A percentile compares a stretch with the other conserved stretches of the same genome.
Evolutionary conservation across 140 eudicot genomes (phyloP).

Genomic region (Erigeron philadelphicus): DNA sequence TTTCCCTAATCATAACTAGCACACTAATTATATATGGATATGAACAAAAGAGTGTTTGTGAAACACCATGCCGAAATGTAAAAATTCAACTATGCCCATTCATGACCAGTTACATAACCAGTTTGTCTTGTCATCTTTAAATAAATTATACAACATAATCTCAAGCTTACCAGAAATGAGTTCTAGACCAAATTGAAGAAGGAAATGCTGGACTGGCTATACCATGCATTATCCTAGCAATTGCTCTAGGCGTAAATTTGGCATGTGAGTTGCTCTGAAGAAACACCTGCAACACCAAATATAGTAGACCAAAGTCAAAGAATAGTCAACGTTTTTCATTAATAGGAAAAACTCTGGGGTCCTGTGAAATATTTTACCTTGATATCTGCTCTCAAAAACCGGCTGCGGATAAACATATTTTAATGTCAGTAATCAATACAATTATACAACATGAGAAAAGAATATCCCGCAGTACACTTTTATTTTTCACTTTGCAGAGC

Average conservation of each 20-base stretch:
- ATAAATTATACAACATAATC: neutral
- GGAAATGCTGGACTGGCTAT: slow-evolving; percentile 85
- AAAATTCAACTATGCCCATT: neutral
- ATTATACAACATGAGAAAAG: neutral
- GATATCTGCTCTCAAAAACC: slow-evolving; percentile 83
- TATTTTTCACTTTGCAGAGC: neutral
- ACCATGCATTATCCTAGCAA: slow-evolving; percentile 96
- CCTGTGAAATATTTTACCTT: slow-evolving; percentile 47
- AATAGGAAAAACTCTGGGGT: slow-evolving; percentile 11
- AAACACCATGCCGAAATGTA: neutral
- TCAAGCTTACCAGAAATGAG: slow-evolving; percentile 84
- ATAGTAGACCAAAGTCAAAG: slow-evolving; percentile 1
- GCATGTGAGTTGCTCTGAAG: slow-evolving; percentile 67
- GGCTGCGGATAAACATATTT: slow-evolving; percentile 51
- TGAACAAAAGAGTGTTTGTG: neutral
- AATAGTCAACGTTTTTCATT: slow-evolving; percentile 1
- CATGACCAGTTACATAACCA: neutral
- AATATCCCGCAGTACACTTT: neutral
- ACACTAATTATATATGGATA: neutral
- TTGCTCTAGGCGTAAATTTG: slow-evolving; percentile 84
- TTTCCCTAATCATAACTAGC: neutral
- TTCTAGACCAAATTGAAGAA: slow-evolving; percentile 76
- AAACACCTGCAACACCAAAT: slow-evolving; percentile 58
- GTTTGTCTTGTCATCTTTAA: neutral
- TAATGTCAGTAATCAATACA: slow-evolving; percentile 20